Evolutionary conservation across 2,329 filamentous ascomycete species (phyloP), one percentile per base, ranked within the genome.

Genomic region (Tricladium varicosporioides): DNA sequence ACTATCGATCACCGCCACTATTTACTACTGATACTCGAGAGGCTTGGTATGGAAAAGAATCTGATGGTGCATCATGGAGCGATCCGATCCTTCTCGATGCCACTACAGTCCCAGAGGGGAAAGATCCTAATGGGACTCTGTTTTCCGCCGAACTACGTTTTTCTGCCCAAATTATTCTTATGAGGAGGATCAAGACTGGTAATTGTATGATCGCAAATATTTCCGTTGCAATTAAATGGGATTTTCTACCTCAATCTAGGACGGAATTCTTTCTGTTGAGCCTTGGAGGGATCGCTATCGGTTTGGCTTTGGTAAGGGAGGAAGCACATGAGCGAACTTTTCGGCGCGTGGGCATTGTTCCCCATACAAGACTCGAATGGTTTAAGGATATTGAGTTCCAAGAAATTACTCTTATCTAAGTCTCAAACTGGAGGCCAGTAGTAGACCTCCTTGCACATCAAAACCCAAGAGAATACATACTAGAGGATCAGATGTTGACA

Each of bases 121-220:
- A 46, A 15, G 54, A 56, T 32, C 54, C 48, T 2, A 47, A 56
- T 42, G 54, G 54, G 7, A 56, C 54, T 32, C 44, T 56, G 27
- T 5, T 56, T 2, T 52, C 48, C 18, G 54, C 54, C n/a, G 40
- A 16, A 32, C 42, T 56, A 15, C 43, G 31, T n/a, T 49, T 56
- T 43, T 18, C 18, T n/a, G 54, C 42, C 13, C 48, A 51, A 15
- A 16, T 51, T 18, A 48, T 42, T 13, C 48, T 15, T 13, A 31
- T 52, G 13, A 50, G 45, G 27, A 27, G 48, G 11, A 52, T 49
- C 5, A 56, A 52, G 36, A 52, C 14, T 5, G 54, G 31, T 9
- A 48, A 52, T 46, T 56, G 32, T n/a, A 16, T 27, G 18, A 40
- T 47, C 8, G 15, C 31, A 18, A 49, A 44, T 19, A 16, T 43